Evolutionary conservation across 2,329 filamentous ascomycete species (phyloP).

Genomic region (Graphilbum fragrans): DNA sequence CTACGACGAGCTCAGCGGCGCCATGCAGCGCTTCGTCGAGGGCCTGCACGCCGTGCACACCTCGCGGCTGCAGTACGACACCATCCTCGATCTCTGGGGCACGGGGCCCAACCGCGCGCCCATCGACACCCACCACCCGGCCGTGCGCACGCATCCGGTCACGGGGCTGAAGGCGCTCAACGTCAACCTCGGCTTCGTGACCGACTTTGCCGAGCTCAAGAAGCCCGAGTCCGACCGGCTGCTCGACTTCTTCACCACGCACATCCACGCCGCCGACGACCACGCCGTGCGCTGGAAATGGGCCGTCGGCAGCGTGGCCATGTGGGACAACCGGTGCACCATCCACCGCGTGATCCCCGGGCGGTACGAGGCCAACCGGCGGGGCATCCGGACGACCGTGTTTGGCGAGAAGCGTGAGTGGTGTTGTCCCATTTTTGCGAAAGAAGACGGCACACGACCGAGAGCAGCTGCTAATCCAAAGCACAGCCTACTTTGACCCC

Average conservation of each 20-base stretch:
- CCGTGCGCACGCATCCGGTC: conserved; percentile 35
- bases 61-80: conserved; percentile 32
- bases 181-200: conserved; percentile 32
- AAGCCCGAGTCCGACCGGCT: conserved; percentile 33
- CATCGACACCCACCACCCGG: conserved; percentile 34
- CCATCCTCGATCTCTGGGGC: conserved; percentile 30
- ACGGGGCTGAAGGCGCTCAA: conserved; percentile 32
- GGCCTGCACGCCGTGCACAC: conserved; percentile 32
- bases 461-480: background rate
- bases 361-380: conserved; percentile 21
- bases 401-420: conserved; percentile 31
- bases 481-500: conserved; percentile 19
- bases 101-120: conserved; percentile 27
- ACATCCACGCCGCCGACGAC: conserved; percentile 36
- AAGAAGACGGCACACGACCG: no score
- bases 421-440: background rate
- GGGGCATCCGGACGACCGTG: conserved; percentile 27
- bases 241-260: conserved; percentile 30
- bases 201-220: conserved; percentile 35
- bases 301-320: conserved; percentile 32
- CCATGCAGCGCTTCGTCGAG: conserved; percentile 28
- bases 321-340: conserved; percentile 36
- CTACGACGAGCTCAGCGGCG: conserved; percentile 30
- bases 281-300: conserved; percentile 38
- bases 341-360: conserved; percentile 29